Conservation (phyloP, 2,329 filamentous ascomycete genomes). For the Aspergillus quadricinctus region DNA sequence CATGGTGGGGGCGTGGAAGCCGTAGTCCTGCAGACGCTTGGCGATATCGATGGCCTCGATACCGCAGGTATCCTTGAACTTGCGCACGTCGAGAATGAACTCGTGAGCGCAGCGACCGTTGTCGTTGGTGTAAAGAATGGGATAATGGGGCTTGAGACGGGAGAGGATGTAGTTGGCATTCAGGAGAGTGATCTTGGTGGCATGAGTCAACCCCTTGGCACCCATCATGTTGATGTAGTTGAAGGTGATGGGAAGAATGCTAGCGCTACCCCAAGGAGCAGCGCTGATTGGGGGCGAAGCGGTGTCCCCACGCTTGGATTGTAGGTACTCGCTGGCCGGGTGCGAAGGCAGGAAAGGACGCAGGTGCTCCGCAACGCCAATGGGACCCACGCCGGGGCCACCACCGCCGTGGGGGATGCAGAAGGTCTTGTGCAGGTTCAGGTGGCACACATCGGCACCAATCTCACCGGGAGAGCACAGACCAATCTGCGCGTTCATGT, state of each 20-base stretch:
- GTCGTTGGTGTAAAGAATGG: constrained; percentile 88
- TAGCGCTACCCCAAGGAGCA: constrained; percentile 80
- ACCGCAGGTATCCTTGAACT: constrained; percentile 76
- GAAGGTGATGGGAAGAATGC: constrained; percentile 91
- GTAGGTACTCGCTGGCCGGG: constrained; percentile 51
- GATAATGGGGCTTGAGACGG: constrained; percentile 78
- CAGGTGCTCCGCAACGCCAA: constrained; percentile 83
- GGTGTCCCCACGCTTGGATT: constrained; percentile 33
- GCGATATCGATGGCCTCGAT: constrained; percentile 92
- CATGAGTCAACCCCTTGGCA: constrained; percentile 73
- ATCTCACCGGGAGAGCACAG: constrained; percentile 93
- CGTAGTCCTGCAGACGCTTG: constrained; percentile 94
- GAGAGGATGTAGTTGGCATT: constrained; percentile 97
- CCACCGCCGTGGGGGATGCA: constrained; percentile 96
- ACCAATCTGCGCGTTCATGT: constrained; percentile 98
- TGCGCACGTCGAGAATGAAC: constrained; percentile 87
- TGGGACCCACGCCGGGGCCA: constrained; percentile 88
- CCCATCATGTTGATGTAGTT: constrained; percentile 95
- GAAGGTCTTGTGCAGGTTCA: constrained; percentile 98
- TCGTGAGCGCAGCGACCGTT: constrained; percentile 90
- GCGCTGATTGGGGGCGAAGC: constrained; percentile 70
- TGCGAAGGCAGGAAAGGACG: constrained; percentile 71
- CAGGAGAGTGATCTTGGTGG: constrained; percentile 86
- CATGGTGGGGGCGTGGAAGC: constrained; percentile 97
- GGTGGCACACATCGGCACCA: constrained; percentile 91